Conservation (phyloP, 345 rosid species). For the Excoecaria cochinchinensis region DNA sequence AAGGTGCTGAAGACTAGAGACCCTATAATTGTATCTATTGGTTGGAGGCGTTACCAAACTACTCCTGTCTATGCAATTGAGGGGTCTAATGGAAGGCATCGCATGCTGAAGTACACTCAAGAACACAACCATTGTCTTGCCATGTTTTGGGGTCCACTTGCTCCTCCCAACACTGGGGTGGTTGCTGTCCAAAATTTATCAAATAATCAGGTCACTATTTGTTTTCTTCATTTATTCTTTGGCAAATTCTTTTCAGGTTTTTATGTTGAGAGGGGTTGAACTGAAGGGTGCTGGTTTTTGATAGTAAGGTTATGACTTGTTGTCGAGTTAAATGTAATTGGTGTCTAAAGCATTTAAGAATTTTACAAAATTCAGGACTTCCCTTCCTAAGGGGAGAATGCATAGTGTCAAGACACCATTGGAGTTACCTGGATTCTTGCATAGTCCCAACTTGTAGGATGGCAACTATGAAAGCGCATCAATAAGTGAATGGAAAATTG, state of each 20-base stretch:
- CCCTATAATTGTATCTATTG: conserved; percentile 84
- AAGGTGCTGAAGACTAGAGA: conserved; percentile 86
- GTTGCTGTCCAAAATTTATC: conserved; percentile 83
- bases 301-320: not conserved
- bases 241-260: not conserved
- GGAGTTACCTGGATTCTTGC: not conserved
- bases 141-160: conserved; percentile 97
- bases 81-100: conserved; percentile 82
- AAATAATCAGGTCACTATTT: conserved; percentile 61
- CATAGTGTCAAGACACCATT: not conserved
- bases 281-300: not conserved
- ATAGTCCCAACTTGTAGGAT: not conserved
- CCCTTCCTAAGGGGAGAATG: not conserved
- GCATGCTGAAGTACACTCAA: conserved; percentile 95
- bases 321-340: not conserved
- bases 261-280: not conserved
- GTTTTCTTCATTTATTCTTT: conserved; percentile 1
- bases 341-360: not conserved
- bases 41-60: conserved; percentile 96
- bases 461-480: not conserved
- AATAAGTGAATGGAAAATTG: not conserved
- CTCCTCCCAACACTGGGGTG: conserved; percentile 86
- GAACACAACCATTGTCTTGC: conserved; percentile 97
- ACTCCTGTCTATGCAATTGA: conserved; percentile 80
- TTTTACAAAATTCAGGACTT: not conserved